phyloP scores from a whole-genome alignment of 179 eudicot genomes.

The Silene noctiflora region DNA sequence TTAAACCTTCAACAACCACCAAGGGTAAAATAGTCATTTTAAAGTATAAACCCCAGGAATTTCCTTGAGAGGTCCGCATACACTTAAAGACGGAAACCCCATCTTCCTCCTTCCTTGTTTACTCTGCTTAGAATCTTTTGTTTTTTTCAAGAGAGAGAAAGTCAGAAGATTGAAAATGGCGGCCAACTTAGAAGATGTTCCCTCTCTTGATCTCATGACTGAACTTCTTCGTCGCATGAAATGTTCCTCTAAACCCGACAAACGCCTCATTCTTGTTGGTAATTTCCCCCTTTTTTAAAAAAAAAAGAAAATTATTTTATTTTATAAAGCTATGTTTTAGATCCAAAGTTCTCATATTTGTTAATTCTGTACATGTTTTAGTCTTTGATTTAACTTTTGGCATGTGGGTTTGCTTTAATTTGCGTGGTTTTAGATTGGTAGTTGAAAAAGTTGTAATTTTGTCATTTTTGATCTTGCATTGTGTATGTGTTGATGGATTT shows the following conservation, averaged over 20 bases:
- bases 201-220: constrained; percentile 62
- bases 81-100: neutral
- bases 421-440: neutral
- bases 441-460: neutral
- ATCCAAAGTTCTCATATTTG: constrained; percentile 12
- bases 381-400: constrained; percentile 3
- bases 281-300: neutral
- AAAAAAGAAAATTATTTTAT: neutral
- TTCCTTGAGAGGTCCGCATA: constrained; percentile 5
- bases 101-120: neutral
- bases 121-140: neutral
- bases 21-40: neutral
- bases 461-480: neutral
- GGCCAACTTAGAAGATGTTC: constrained; percentile 65
- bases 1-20: too few species aligned
- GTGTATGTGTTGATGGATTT: neutral
- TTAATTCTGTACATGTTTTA: neutral
- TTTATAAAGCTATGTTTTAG: neutral
- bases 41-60: neutral
- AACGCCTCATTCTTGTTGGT: constrained; percentile 79
- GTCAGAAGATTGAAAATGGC: constrained; percentile 26
- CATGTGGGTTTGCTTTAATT: constrained; percentile 1
- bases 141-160: neutral
- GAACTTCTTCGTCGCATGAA: constrained; percentile 96
- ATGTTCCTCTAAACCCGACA: constrained; percentile 77